Conservation (phyloP, 176 grass and related monocot genomes). For the Pontederia crassipes region DNA sequence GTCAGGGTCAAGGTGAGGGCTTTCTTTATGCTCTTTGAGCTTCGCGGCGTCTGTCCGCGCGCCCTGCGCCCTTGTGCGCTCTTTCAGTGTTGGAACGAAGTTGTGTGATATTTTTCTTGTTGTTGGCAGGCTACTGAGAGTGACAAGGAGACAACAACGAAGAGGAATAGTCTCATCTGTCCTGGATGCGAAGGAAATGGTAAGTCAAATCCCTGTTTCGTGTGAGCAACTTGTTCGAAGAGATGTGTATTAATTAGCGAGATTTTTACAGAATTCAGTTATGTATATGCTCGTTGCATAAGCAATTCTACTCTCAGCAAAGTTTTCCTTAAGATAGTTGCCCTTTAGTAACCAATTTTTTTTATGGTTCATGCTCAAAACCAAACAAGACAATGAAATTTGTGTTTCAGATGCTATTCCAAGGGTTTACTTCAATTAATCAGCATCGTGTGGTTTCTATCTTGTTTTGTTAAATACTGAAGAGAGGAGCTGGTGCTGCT, state of each 20-base stretch:
- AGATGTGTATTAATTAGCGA: background rate
- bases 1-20: constrained; percentile 44
- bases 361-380: too few species aligned
- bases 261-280: background rate
- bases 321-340: too few species aligned
- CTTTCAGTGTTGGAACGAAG: background rate
- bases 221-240: background rate
- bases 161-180: constrained; percentile 44
- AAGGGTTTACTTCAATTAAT: too few species aligned
- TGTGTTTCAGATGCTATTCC: too few species aligned
- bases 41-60: background rate
- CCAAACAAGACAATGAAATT: too few species aligned
- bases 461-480: too few species aligned
- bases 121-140: constrained; percentile 36
- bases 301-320: background rate
- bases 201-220: constrained; percentile 8
- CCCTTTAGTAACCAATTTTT: too few species aligned
- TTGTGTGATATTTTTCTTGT: background rate
- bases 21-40: background rate
- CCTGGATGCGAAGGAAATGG: constrained; percentile 50
- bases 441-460: too few species aligned
- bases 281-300: background rate
- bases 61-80: background rate
- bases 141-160: constrained; percentile 32
- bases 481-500: too few species aligned